Percentiles rank a stretch among this genome's conserved stretches.
Evolutionary conservation across 108 stramenopile species (phyloP).

Genomic region (Cyclotella atomus): DNA sequence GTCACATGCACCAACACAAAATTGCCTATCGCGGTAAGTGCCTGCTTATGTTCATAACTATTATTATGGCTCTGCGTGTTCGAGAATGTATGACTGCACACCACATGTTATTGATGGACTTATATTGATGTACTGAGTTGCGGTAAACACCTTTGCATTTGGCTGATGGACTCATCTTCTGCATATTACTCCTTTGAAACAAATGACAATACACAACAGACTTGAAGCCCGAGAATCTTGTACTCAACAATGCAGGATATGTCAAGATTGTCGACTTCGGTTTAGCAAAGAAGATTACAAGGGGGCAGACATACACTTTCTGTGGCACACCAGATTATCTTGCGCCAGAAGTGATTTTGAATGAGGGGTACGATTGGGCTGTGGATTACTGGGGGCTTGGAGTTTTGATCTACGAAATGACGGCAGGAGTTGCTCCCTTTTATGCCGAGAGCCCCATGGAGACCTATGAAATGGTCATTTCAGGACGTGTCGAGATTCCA

Average conservation of each 20-base stretch:
- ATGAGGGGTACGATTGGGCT: slow-evolving; percentile 82
- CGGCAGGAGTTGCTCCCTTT: slow-evolving; percentile 75
- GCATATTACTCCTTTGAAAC: too few relatives aligned
- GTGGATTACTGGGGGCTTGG: slow-evolving; percentile 84
- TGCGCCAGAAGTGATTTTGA: slow-evolving; percentile 76
- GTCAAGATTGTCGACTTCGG: slow-evolving; percentile 81
- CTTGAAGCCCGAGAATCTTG: slow-evolving; percentile 78
- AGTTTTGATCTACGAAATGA: slow-evolving; percentile 71
- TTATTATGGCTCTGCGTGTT: too few relatives aligned
- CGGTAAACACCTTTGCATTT: too few relatives aligned
- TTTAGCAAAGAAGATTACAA: slow-evolving; percentile 61
- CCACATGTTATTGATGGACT: too few relatives aligned
- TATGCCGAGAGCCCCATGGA: slow-evolving; percentile 63
- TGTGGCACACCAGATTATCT: slow-evolving; percentile 80
- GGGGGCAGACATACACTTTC: slow-evolving; percentile 67
- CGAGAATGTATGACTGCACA: too few relatives aligned
- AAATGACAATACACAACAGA: too few relatives aligned
- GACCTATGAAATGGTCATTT: slow-evolving; percentile 51
- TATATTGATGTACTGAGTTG: too few relatives aligned
- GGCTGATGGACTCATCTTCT: too few relatives aligned
- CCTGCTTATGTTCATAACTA: background rate
- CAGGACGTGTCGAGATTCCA: slow-evolving; percentile 47
- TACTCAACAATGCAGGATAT: slow-evolving; percentile 60
- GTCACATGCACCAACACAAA: slow-evolving; percentile 65
- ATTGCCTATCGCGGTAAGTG: slow-evolving; percentile 53